phyloP scores from a whole-genome alignment of 352 stramenopile species.

The Phytophthora hybrid region DNA sequence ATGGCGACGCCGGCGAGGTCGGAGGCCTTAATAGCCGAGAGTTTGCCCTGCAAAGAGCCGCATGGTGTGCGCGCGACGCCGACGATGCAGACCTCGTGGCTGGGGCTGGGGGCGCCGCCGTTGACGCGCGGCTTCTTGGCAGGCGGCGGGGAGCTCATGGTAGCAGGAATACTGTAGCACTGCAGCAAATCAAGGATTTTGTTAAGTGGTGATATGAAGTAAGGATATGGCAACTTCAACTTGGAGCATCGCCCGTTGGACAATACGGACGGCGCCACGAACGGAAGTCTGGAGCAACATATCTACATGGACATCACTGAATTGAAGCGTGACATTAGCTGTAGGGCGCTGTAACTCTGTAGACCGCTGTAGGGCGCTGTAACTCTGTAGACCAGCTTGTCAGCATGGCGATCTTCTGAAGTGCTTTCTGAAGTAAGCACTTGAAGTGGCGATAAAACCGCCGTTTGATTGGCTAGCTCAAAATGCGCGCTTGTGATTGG shows the following conservation, averaged over 20 bases:
- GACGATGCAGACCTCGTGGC: conserved; percentile 92
- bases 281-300: too few relatives aligned
- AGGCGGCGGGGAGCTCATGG: conserved; percentile 30
- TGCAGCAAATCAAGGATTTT: not conserved
- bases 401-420: conserved; percentile 3
- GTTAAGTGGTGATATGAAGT: conserved; percentile 2
- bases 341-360: too few relatives aligned
- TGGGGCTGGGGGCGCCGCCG: conserved; percentile 1
- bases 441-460: conserved; percentile 20
- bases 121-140: conserved; percentile 29
- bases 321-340: too few relatives aligned
- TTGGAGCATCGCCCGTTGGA: not conserved
- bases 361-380: too few relatives aligned
- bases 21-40: conserved; percentile 88
- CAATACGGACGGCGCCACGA: too few relatives aligned
- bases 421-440: conserved; percentile 30
- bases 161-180: not conserved
- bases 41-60: conserved; percentile 90
- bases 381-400: too few relatives aligned
- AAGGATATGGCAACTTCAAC: conserved; percentile 1
- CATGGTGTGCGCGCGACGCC: conserved; percentile 95
- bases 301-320: too few relatives aligned
- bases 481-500: conserved; percentile 5
- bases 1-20: conserved; percentile 92
- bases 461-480: too few relatives aligned